These are phyloP conservation scores for Pleochaeta shiraiana DNA, from an alignment of 2,329 filamentous ascomycete genomes.

Conservation along the genomic window DNA sequence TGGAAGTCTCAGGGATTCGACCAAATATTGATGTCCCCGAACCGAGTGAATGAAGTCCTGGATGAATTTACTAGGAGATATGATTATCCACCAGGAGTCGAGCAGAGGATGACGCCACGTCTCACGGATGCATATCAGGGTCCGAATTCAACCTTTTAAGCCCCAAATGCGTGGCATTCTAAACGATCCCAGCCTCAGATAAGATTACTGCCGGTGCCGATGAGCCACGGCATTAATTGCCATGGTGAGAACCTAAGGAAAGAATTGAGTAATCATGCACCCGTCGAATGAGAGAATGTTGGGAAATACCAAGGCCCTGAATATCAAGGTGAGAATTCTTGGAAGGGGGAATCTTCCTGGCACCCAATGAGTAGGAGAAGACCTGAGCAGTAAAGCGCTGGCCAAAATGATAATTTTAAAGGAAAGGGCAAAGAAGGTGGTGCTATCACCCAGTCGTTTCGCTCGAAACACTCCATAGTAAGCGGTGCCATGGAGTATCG, in stretches of 20 bases:
- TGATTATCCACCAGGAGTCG: background rate
- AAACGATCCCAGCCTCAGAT: too few relatives aligned
- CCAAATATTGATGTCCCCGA: background rate
- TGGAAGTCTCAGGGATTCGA: background rate
- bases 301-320: background rate
- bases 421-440: too few relatives aligned
- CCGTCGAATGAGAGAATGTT: background rate
- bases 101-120: background rate
- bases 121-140: background rate
- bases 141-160: background rate
- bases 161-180: too few relatives aligned
- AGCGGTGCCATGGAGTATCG: background rate
- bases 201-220: background rate
- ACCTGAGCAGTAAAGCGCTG: background rate
- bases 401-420: too few relatives aligned
- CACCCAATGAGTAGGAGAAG: background rate
- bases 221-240: background rate
- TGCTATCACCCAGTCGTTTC: too few relatives aligned
- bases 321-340: background rate
- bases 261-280: background rate
- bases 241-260: background rate
- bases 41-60: background rate
- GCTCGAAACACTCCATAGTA: background rate
- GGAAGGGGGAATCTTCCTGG: background rate
- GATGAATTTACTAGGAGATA: background rate